Conservation (phyloP, 2,329 filamentous ascomycete genomes). For the Colletotrichum sp. region DNA sequence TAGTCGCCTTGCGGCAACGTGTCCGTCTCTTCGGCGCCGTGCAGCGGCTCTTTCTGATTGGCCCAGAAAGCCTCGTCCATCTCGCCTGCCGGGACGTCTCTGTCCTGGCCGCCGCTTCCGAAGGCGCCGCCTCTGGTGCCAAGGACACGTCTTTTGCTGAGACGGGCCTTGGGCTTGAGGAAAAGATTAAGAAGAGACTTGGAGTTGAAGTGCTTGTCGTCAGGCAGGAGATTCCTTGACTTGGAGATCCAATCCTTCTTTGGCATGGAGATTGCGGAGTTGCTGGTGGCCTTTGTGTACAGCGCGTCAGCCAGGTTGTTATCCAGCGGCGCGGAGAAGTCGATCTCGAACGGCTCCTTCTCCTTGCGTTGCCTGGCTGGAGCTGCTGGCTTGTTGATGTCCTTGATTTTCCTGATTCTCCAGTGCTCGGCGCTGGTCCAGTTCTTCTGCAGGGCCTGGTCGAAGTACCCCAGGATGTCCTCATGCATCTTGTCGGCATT, state of each 20-base stretch:
- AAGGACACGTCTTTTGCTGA: slow-evolving; percentile 70
- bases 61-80: slow-evolving; percentile 98
- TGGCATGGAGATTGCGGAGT: slow-evolving; percentile 81
- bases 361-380: slow-evolving; percentile 79
- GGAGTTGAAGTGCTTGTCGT: slow-evolving; percentile 98
- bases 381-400: slow-evolving; percentile 67
- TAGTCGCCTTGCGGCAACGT: slow-evolving; percentile 77
- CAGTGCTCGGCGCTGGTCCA: slow-evolving; percentile 99
- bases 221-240: slow-evolving; percentile 88
- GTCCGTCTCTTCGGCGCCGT: slow-evolving; percentile 55
- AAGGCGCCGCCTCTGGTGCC: slow-evolving; percentile 46
- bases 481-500: slow-evolving; percentile 75
- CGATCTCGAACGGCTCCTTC: slow-evolving; percentile 94
- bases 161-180: slow-evolving; percentile 89
- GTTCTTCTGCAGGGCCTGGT: slow-evolving; percentile 94
- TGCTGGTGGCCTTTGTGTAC: slow-evolving; percentile 81
- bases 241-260: slow-evolving; percentile 97
- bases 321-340: slow-evolving; percentile 81
- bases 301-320: slow-evolving; percentile 74
- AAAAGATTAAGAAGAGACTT: slow-evolving; percentile 88
- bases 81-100: slow-evolving; percentile 70
- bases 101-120: slow-evolving; percentile 46
- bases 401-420: slow-evolving; percentile 94
- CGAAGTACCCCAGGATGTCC: slow-evolving; percentile 97
- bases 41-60: slow-evolving; percentile 63